A percentile compares a stretch with the other conserved stretches of the same genome.
Evolutionary conservation across 2,329 filamentous ascomycete genomes (phyloP).

Genomic region (Fusarium bulbicola): DNA sequence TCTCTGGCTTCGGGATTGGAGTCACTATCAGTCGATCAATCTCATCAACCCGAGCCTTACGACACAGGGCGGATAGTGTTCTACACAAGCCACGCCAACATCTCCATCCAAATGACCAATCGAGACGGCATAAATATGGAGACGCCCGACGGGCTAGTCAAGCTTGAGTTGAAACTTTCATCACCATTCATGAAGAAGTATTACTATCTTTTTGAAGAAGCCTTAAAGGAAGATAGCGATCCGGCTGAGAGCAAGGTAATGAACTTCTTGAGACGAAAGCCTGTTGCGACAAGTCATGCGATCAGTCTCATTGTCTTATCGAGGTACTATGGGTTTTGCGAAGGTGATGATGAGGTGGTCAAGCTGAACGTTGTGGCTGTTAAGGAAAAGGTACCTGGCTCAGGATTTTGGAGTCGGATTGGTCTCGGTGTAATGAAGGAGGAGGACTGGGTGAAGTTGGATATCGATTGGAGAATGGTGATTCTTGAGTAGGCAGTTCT

Average conservation of each 20-base stretch:
- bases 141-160: background rate
- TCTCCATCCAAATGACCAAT: background rate
- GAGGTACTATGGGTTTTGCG: background rate
- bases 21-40: background rate
- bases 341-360: background rate
- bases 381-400: background rate
- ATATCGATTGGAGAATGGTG: background rate
- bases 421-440: background rate
- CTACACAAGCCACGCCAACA: background rate
- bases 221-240: background rate
- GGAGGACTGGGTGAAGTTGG: background rate
- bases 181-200: background rate
- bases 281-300: rapidly evolving
- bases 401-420: conserved; percentile 1
- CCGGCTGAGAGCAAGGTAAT: background rate
- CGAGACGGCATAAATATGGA: background rate
- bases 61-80: conserved; percentile 9
- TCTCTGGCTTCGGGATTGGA: background rate
- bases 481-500: background rate
- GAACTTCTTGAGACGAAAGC: background rate
- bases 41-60: background rate
- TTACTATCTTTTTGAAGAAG: background rate
- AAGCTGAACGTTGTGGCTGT: conserved; percentile 8
- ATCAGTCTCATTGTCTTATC: background rate
- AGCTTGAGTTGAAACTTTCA: background rate